Conservation (phyloP, 768 basidiomycete genomes). For the Crepidotus variabilis region DNA sequence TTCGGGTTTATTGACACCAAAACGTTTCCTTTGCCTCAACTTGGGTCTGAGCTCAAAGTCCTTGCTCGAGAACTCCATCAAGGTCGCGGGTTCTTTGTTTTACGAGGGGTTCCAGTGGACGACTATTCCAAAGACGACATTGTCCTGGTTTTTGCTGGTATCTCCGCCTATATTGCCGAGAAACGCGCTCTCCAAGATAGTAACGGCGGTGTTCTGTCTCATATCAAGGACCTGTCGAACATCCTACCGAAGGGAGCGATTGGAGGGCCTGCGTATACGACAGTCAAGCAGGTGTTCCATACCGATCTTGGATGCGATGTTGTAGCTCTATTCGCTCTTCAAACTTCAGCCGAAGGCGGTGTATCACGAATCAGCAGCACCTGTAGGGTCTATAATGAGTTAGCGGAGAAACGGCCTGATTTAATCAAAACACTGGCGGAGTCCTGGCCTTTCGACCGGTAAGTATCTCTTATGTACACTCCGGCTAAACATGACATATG, state of each 20-base stretch:
- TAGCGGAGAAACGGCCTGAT: slow-evolving; percentile 44
- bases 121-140: slow-evolving; percentile 36
- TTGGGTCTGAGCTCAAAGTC: slow-evolving; percentile 29
- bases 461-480: not conserved
- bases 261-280: slow-evolving; percentile 43
- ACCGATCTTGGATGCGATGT: slow-evolving; percentile 41
- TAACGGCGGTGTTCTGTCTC: slow-evolving; percentile 35
- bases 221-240: slow-evolving; percentile 43
- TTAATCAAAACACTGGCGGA: slow-evolving; percentile 36
- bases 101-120: slow-evolving; percentile 42
- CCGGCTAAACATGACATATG: not conserved
- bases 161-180: slow-evolving; percentile 19
- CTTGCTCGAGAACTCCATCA: slow-evolving; percentile 37
- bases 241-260: slow-evolving; percentile 32
- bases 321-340: slow-evolving; percentile 39
- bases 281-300: slow-evolving; percentile 49
- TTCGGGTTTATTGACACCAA: slow-evolving; percentile 25
- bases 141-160: slow-evolving; percentile 39
- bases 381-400: slow-evolving; percentile 43
- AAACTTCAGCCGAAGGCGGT: slow-evolving; percentile 40
- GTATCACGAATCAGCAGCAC: slow-evolving; percentile 41
- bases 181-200: slow-evolving; percentile 18
- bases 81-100: slow-evolving; percentile 46
- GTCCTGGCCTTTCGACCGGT: slow-evolving; percentile 42
- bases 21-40: slow-evolving; percentile 44